A percentile compares a stretch with the other conserved stretches of the same genome.
phyloP scores from a whole-genome alignment of 352 stramenopile genomes.

The Phytophthora citricola region DNA sequence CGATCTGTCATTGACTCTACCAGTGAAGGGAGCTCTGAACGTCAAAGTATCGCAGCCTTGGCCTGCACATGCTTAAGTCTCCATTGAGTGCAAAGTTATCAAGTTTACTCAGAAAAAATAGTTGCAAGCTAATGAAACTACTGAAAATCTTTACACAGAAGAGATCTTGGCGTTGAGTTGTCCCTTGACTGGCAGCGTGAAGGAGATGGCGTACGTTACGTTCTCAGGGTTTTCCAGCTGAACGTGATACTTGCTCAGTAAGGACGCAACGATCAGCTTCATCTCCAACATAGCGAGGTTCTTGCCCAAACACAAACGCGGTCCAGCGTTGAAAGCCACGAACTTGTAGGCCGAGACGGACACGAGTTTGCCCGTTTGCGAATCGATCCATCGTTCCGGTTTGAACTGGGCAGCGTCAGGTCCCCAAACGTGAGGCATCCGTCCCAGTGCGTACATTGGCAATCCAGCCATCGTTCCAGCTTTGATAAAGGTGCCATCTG shows the following conservation, averaged over 20 bases:
- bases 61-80: slow-evolving; percentile 4
- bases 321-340: slow-evolving; percentile 72
- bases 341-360: slow-evolving; percentile 68
- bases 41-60: slow-evolving; percentile 38
- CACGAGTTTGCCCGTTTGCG: slow-evolving; percentile 36
- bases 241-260: slow-evolving; percentile 73
- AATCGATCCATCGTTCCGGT: slow-evolving; percentile 73
- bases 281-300: slow-evolving; percentile 86
- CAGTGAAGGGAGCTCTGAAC: slow-evolving; percentile 38
- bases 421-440: slow-evolving; percentile 70
- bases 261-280: slow-evolving; percentile 66
- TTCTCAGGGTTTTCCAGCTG: slow-evolving; percentile 38
- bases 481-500: slow-evolving; percentile 68
- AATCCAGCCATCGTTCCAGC: slow-evolving; percentile 41
- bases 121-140: too few species aligned
- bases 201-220: slow-evolving; percentile 61
- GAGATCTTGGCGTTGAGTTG: slow-evolving; percentile 49
- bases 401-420: slow-evolving; percentile 61
- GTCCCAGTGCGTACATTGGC: slow-evolving; percentile 59
- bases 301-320: slow-evolving; percentile 72
- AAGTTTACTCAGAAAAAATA: not conserved
- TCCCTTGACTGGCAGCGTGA: slow-evolving; percentile 58
- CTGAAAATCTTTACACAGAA: slow-evolving; percentile 1
- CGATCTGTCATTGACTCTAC: slow-evolving; percentile 58
- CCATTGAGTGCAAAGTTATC: not conserved